Evolutionary conservation across 2,329 filamentous ascomycete species (phyloP).

Genomic region (Bipolaris victoriae): DNA sequence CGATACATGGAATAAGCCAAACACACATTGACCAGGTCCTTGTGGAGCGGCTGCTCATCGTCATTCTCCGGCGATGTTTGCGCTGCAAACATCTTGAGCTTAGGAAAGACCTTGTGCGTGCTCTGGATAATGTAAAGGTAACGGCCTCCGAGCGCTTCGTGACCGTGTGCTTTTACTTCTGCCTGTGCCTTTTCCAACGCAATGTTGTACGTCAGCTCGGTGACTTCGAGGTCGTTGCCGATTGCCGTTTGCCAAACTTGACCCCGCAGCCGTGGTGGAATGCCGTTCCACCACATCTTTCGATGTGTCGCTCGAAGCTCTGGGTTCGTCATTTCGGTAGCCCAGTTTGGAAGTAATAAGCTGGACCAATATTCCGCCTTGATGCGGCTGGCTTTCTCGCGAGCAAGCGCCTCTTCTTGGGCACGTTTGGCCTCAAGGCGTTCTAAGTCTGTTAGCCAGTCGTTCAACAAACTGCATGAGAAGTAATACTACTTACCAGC

Average conservation of each 20-base stretch:
- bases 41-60: slow-evolving; percentile 69
- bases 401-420: slow-evolving; percentile 58
- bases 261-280: slow-evolving; percentile 73
- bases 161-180: slow-evolving; percentile 61
- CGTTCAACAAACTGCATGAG: neutral
- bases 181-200: slow-evolving; percentile 71
- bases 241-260: slow-evolving; percentile 73
- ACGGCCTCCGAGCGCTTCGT: slow-evolving; percentile 41
- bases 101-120: slow-evolving; percentile 70
- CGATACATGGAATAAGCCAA: slow-evolving; percentile 83
- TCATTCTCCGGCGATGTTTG: slow-evolving; percentile 20
- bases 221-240: slow-evolving; percentile 74
- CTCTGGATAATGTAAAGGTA: slow-evolving; percentile 54
- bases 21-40: slow-evolving; percentile 72
- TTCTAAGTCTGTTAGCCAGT: slow-evolving; percentile 32
- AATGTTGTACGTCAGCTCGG: slow-evolving; percentile 70
- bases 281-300: slow-evolving; percentile 82
- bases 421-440: slow-evolving; percentile 45
- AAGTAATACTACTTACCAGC: slow-evolving; percentile 51
- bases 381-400: slow-evolving; percentile 58
- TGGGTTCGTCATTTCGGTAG: slow-evolving; percentile 63
- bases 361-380: slow-evolving; percentile 72
- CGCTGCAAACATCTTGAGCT: slow-evolving; percentile 73
- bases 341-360: slow-evolving; percentile 78
- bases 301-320: slow-evolving; percentile 50